Evolutionary conservation across 192 early-diverging fungal genomes (phyloP).

Genomic region (Jimgerdemannia flammicorona): DNA sequence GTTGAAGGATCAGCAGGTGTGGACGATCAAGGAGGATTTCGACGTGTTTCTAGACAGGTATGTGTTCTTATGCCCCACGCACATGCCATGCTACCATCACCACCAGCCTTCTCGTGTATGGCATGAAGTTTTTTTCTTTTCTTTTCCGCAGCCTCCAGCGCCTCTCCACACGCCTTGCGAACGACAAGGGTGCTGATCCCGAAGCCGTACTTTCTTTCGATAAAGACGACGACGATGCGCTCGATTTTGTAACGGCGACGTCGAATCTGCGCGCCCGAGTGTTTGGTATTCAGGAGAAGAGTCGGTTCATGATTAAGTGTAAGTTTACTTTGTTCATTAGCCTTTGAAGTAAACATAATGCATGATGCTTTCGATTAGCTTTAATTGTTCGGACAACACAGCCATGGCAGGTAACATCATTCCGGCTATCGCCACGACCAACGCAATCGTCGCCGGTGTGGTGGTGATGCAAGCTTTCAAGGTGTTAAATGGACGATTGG

Average conservation of each 20-base stretch:
- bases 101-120: no score
- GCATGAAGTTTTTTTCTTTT: background rate
- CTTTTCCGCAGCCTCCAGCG: slow-evolving; percentile 36
- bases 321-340: slow-evolving; percentile 13
- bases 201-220: slow-evolving; percentile 73
- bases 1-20: slow-evolving; percentile 65
- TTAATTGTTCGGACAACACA: slow-evolving; percentile 15
- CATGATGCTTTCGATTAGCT: slow-evolving; percentile 20
- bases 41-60: slow-evolving; percentile 73
- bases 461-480: slow-evolving; percentile 88
- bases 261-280: slow-evolving; percentile 82
- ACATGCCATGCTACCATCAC: no score
- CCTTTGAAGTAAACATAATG: background rate
- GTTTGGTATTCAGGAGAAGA: slow-evolving; percentile 78
- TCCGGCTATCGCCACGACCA: slow-evolving; percentile 97
- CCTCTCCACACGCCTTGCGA: slow-evolving; percentile 46
- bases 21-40: slow-evolving; percentile 69
- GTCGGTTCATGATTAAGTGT: slow-evolving; percentile 87
- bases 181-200: slow-evolving; percentile 40
- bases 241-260: slow-evolving; percentile 93
- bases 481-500: slow-evolving; percentile 51
- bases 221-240: slow-evolving; percentile 90
- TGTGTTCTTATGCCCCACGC: background rate
- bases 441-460: slow-evolving; percentile 93
- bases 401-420: slow-evolving; percentile 99